Evolutionary conservation across 2,329 filamentous ascomycete genomes (phyloP), one percentile per base, ranked within the genome.

Genomic region (Botrytis elliptica): DNA sequence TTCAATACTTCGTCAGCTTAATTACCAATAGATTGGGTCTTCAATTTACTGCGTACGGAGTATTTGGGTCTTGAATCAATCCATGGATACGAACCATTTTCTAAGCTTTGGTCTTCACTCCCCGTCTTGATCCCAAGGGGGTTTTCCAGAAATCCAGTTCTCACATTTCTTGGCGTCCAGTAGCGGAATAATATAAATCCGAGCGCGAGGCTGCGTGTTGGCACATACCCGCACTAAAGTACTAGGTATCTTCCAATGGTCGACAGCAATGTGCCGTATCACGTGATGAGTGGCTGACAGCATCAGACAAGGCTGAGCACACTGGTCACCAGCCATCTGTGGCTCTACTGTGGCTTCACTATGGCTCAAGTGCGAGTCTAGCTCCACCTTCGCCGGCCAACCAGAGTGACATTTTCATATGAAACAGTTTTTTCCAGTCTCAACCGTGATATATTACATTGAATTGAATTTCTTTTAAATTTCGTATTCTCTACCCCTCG

Each of bases 181-280:
- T 9, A 1, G 8, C 60, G 60, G 60, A 63, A 40, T 25, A 63
- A 63, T 40, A 40, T 40, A n/a, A 63, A 9, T 63, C 60, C 60
- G 22, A 0, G 12, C 16, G 12, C 59, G 12, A 38, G 52, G 52
- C 52, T 57, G 52, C 14, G n/a, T 8, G 4, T 1, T 29, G 14
- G 52, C n/a, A 55, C 49, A 52, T 14, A 29, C 49, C n/a, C 5
- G 3, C 49, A 52, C 22, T 5, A 14, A 2, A 14, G 25, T 6
- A 52, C 25, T 29, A 29, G 29, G 29, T 29, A 29, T 29, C 49
- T 52, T 14, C 22, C 49, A 52, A 52, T n/a, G 12, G 49, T 12
- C 14, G 46, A 14, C 22, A 14, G 49, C 49, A 0, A 1, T 25
- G 1, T 10, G 2, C 0, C 0, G 1, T 7, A 6, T 52, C 52